Conservation (phyloP, 208 protist genomes). For the Kentomonas sorsogonicus region DNA sequence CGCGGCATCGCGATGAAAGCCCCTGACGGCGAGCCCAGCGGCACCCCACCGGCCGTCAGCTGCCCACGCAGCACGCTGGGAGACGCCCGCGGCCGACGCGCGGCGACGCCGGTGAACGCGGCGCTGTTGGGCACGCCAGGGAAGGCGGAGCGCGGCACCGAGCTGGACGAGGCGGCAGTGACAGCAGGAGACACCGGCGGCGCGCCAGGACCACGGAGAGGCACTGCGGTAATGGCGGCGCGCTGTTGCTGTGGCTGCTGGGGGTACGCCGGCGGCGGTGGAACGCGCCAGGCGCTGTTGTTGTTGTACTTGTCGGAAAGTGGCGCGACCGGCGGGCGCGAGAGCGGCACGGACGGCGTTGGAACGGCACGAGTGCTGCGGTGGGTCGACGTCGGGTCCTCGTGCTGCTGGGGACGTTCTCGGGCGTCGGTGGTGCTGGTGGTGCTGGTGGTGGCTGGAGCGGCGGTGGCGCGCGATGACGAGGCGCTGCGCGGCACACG, state of each 20-base stretch:
- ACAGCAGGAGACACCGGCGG: too few species aligned
- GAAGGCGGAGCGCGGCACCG: conserved; percentile 14
- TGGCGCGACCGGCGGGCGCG: too few species aligned
- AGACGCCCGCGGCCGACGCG: too few species aligned
- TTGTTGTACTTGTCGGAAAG: too few species aligned
- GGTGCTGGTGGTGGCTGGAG: background rate
- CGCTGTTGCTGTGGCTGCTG: conserved; percentile 11
- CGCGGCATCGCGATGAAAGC: conserved; percentile 74
- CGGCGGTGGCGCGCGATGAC: conserved; percentile 15
- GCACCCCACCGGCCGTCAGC: too few species aligned
- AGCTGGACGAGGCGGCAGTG: too few species aligned
- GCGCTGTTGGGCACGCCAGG: conserved; percentile 26
- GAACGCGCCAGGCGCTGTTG: background rate
- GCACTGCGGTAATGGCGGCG: conserved; percentile 24
- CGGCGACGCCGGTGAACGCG: background rate
- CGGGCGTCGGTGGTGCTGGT: conserved; percentile 13
- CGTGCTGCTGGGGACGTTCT: too few species aligned
- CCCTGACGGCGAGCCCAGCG: too few species aligned
- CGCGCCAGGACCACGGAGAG: conserved; percentile 49
- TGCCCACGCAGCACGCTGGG: too few species aligned
- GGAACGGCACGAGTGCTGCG: too few species aligned
- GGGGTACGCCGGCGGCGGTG: background rate
- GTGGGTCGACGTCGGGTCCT: too few species aligned
- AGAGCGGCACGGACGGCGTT: too few species aligned
- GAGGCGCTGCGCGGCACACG: conserved; percentile 49